These are phyloP conservation scores for Rhizopus arrhizus DNA, from an alignment of 371 early-diverging fungal genomes.

Conservation along the genomic window DNA sequence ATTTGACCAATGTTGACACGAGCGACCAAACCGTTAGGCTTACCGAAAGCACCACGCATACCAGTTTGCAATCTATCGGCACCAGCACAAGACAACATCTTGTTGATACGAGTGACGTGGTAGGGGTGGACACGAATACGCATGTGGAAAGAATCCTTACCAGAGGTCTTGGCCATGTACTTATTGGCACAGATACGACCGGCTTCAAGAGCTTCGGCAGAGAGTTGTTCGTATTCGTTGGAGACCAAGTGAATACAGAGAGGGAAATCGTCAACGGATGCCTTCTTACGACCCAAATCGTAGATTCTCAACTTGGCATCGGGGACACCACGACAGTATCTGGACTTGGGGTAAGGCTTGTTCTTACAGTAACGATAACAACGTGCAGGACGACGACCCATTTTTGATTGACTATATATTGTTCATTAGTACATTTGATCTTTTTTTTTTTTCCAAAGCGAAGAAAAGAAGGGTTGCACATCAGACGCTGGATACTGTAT, in stretches of 20 bases:
- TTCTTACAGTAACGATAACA: constrained; percentile 99
- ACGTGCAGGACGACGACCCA: constrained; percentile 99
- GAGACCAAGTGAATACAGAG: constrained; percentile 96
- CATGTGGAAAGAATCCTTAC: constrained; percentile 99
- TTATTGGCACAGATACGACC: constrained; percentile 99
- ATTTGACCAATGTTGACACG: constrained; percentile 99
- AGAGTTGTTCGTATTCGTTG: constrained; percentile 98
- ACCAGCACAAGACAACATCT: constrained; percentile 99
- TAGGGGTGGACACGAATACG: constrained; percentile 99
- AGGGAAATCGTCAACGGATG: constrained; percentile 98
- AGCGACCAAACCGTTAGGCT: constrained; percentile 98
- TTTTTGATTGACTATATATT: constrained; percentile 31
- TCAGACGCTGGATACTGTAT: too few species aligned
- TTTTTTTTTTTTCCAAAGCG: too few species aligned
- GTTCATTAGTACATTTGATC: too few species aligned
- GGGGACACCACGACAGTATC: constrained; percentile 99
- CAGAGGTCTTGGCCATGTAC: constrained; percentile 98
- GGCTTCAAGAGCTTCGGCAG: constrained; percentile 99
- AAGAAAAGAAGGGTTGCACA: too few species aligned
- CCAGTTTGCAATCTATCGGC: constrained; percentile 99
- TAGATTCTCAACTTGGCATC: constrained; percentile 98
- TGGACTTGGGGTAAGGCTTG: constrained; percentile 99
- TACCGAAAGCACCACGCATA: constrained; percentile 99
- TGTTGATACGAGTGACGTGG: constrained; percentile 99
- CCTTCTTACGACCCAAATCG: constrained; percentile 99